Conservation (phyloP, 495 filamentous ascomycete genomes). For the Cercophora scortea region DNA sequence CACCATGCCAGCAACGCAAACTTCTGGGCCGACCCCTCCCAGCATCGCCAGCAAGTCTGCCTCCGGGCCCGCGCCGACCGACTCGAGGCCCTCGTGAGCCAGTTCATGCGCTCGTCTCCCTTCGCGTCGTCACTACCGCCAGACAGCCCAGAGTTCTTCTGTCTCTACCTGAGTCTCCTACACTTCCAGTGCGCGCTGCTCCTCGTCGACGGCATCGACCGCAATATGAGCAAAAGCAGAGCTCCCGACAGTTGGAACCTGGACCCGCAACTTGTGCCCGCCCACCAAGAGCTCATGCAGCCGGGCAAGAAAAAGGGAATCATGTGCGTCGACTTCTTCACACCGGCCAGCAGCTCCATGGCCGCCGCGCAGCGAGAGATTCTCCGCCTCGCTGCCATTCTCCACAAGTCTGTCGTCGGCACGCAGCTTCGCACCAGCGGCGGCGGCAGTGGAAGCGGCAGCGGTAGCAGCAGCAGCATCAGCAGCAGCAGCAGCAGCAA, state of each 20-base stretch:
- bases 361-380: too few species aligned
- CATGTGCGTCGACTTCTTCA: too few species aligned
- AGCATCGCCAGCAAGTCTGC: conserved; percentile 8
- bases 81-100: conserved; percentile 4
- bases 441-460: background rate
- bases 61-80: conserved; percentile 6
- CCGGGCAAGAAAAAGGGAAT: background rate
- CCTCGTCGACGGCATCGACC: conserved; percentile 26
- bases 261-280: background rate
- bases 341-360: too few species aligned
- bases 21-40: conserved; percentile 10
- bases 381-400: too few species aligned
- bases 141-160: conserved; percentile 3
- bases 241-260: background rate
- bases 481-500: background rate
- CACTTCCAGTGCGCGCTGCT: conserved; percentile 53
- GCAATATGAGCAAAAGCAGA: background rate
- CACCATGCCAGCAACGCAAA: background rate
- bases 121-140: background rate
- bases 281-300: background rate
- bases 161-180: conserved; percentile 12
- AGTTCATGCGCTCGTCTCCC: conserved; percentile 6
- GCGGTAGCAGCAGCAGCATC: background rate
- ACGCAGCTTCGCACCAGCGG: too few species aligned
- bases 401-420: too few species aligned